Evolutionary conservation across 768 basidiomycete genomes (phyloP), one percentile per base, ranked within the genome.

Genomic region (Daedaleopsis nitida): DNA sequence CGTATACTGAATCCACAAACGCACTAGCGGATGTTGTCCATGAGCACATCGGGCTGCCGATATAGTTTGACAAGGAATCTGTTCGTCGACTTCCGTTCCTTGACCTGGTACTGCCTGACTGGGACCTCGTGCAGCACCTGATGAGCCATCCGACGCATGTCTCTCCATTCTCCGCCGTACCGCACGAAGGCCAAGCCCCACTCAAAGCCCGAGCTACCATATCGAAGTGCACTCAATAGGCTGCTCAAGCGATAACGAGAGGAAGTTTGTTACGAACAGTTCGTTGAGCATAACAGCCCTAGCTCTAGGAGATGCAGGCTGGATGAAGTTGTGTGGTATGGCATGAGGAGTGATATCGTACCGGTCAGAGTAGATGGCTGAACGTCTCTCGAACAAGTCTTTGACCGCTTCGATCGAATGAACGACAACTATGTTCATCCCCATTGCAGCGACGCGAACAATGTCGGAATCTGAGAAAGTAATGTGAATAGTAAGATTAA

Each of bases 301-400:
- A 11, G 59, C 52, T 24, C 59, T 60, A 16, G 6, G 17, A 42
- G 39, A 2, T 12, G 17, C 39, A 17, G 39, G 11, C 0, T 1
- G 12, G 17, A 21, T 55, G 17, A 55, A 38, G 16, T 10, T 24
- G 16, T 12, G 6, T 17, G 6, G n/a, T 6, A 9, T 14, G 16
- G 3, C 4, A 16, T 1, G 2, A 48, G 13, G 14, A 35, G n/a
- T 8, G 16, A 12, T 27, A 16, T 10, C 11, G 39, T 65, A 69
- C 38, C 73, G 56, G 43, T 69, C 69, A 8, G 73, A 72, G 56
- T 71, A 73, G 3, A 65, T 65, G 14, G 64, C 42, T 5, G 67
- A 65, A 21, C 68, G 59, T 57, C 66, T 70, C 1, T 73, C 72
- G 17, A 74, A 62, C 13, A 74, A 57, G 8, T 72, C 70, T 11